Evolutionary conservation across 108 stramenopile species (phyloP), one percentile per base, ranked within the genome.

Genomic region (Cyclotella sp.): DNA sequence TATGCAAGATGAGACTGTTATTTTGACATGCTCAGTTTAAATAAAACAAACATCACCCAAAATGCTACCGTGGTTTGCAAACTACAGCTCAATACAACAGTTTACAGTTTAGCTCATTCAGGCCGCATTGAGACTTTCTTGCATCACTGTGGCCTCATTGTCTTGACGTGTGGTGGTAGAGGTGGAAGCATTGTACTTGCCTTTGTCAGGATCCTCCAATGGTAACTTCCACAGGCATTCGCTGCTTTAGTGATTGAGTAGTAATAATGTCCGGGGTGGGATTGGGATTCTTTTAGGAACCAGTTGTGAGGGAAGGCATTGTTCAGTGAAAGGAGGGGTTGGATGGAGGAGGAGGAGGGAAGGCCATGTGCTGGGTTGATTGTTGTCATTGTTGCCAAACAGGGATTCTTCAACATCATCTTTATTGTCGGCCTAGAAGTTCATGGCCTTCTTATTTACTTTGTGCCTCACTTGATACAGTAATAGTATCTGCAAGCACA

Each of bases 211-310:
- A 15, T 34, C 39, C 18, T 64, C 53, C 18, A 54, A 67, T 16
- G 88, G 91, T 0, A 75, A 21, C 12, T 90, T 79, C 92, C 95
- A 94, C 18, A 71, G 78, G 22, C 84, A 85, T 54, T 83, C 76
- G 11, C 95, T 93, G 5, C 91, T 91, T 0, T 90, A 88, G 46
- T 85, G 85, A 75, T 93, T 84, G 71, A 84, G 70, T 94, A 96
- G 78, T 91, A 96, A 40, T 69, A 85, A 39, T 66, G 77, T 13
- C 86, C 85, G 16, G 91, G 91, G 34, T 84, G 58, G 19, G 85
- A 81, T 15, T 76, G 70, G 24, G 72, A 73, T 49, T 82, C 77
- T 49, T 77, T 63, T 29, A 88, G 30, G n/a, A 91, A 76, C 95
- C 95, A 95, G 19, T 86, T 88, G 3, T 76, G 16, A 11, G 92